A percentile compares a stretch with the other conserved stretches of the same genome.
Conservation (phyloP, 2,329 filamentous ascomycete species). For the Penicillium sp. region DNA sequence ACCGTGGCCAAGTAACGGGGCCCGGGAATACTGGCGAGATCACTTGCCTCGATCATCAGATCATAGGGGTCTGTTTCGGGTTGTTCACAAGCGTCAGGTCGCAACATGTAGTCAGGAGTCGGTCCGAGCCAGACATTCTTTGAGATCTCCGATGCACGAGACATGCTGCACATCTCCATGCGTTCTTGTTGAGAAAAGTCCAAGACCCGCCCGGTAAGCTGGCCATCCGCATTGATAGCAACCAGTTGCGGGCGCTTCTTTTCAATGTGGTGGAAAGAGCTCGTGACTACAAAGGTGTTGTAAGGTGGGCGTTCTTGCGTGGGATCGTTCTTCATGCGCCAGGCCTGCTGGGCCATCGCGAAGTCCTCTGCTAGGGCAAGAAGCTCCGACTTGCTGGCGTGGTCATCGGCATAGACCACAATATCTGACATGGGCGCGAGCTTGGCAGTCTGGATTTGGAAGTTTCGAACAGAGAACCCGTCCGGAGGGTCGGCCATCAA, state of each 20-base stretch:
- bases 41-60: constrained; percentile 82
- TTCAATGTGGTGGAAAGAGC: constrained; percentile 70
- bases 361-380: constrained; percentile 63
- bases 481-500: constrained; percentile 79
- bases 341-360: constrained; percentile 71
- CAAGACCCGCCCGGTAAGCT: constrained; percentile 71
- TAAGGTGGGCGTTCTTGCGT: constrained; percentile 62
- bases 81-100: constrained; percentile 35
- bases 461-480: constrained; percentile 94
- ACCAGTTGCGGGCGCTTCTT: constrained; percentile 67
- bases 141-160: constrained; percentile 81
- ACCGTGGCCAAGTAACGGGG: constrained; percentile 63
- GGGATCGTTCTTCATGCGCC: constrained; percentile 64
- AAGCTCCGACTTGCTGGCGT: constrained; percentile 60
- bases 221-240: constrained; percentile 68
- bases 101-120: constrained; percentile 67
- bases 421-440: constrained; percentile 86
- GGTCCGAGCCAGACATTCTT: constrained; percentile 88
- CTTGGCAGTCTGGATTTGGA: constrained; percentile 93
- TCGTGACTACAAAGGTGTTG: constrained; percentile 76
- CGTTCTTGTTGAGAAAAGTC: constrained; percentile 89
- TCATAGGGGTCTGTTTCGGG: constrained; percentile 66
- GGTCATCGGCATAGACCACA: constrained; percentile 80
- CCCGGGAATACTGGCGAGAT: constrained; percentile 74
- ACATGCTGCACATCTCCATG: constrained; percentile 91